Base-by-base conservation (phyloP, 306 rosid species). In the Phaseolus lunatus region DNA sequence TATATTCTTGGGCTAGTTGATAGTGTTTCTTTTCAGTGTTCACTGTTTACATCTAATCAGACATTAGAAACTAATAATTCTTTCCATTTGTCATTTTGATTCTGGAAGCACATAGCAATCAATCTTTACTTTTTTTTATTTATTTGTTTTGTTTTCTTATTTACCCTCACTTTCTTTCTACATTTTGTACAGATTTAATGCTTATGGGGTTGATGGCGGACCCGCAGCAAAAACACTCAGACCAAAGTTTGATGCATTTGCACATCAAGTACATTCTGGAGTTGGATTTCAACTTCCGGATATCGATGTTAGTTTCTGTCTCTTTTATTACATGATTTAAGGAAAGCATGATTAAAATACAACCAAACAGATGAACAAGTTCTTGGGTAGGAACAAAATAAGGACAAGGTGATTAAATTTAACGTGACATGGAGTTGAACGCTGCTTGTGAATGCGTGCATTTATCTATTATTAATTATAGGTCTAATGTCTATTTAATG, bases 191-290 rank as follows among this genome's bases (percentile, higher is more conserved):
- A 87, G 89, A 68, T 83, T 85, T 62, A 81, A 70, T 81, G 86
- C 82, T 20, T 83, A 83, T 81, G 93, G 93, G 18, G 73, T 70
- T 76, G 82, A 85, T 27, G 93, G 90, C 53, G 89, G 88, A 29
- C 85, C 78, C 18, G 81, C 86, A 56, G 85, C 88, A n/a, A 87
- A 83, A 73, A 74, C 70, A 65, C 78, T 89, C 14, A 82, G 79
- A 69, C 90, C 88, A 29, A 87, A 89, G 75, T 81, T 83, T 79
- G 90, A 83, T 73, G 82, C 78, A 49, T 76, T 87, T 45, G 50
- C 68, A 11, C 56, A 79, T 48, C 81, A 72, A 70, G 78, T 85
- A 59, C 82, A 83, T 22, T 81, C 87, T 14, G 87, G 81, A 37
- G 59, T 67, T 70, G 85, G 85, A 75, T 24, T 85, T 37, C 84